Evolutionary conservation across 2,329 filamentous ascomycete genomes (phyloP), one percentile per base, ranked within the genome.

Genomic region (Volutella citrinella): DNA sequence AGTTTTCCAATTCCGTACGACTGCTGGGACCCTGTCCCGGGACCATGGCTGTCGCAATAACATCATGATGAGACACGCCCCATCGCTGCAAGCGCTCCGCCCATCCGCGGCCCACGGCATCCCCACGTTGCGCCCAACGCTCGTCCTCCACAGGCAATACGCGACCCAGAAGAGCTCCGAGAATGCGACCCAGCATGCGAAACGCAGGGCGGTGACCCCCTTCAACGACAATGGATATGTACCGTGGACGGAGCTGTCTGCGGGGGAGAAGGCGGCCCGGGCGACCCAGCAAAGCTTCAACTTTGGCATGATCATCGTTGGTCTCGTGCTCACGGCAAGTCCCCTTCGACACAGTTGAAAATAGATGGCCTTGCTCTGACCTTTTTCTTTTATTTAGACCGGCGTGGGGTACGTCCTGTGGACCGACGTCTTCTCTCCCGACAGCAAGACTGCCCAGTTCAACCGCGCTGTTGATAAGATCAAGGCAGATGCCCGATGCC

Each of bases 261-360:
- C 66, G 0, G 68, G 68, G 29, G 91, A 96, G 59, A 96, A 95
- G 61, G 80, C 82, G 4, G 84, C 84, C 16, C 78, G 91, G 23
- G 86, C 88, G 8, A 91, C 87, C 1, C 90, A 96, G 62, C 91
- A 96, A 62, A 85, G 83, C 12, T 84, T 95, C 68, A 96, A 97
- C 63, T 80, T 95, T 46, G 74, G 83, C 46, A 64, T 96, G 43
- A 79, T 96, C 8, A 48, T 88, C 3, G 69, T 82, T 7, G 91
- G 91, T 17, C 64, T 90, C 10, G 74, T 80, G 20, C 69, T 91
- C 49, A 95, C 90, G 21, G 86, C 88, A 70, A 36, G 41, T 38
- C 15, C n/a, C n/a, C n/a, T n/a, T n/a, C n/a, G n/a, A n/a, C n/a
- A n/a, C n/a, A n/a, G n/a, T n/a, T n/a, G n/a, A n/a, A n/a, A n/a